A percentile compares a stretch with the other conserved stretches of the same genome.
phyloP scores from a whole-genome alignment of 306 rosid species.

The Ormosia emarginata region DNA sequence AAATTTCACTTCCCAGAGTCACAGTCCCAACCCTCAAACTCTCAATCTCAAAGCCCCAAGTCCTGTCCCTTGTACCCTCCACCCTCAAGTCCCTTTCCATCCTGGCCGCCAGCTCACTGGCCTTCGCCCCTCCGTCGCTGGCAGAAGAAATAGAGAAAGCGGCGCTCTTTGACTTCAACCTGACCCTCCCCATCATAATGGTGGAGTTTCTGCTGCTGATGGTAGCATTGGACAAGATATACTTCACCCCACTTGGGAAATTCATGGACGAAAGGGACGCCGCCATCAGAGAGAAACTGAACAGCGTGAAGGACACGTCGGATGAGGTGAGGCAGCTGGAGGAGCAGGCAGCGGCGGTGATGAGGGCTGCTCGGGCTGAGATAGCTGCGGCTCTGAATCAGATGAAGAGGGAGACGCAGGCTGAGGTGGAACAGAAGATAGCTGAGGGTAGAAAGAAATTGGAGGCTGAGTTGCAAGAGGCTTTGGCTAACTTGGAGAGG shows the following conservation, averaged over 20 bases:
- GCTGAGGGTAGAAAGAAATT: conserved; percentile 78
- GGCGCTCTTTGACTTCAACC: conserved; percentile 86
- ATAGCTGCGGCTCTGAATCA: conserved; percentile 74
- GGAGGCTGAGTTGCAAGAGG: conserved; percentile 84
- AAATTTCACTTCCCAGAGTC: conserved; percentile 55
- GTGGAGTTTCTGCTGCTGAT: conserved; percentile 72
- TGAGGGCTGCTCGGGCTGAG: conserved; percentile 87
- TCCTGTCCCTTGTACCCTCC: conserved; percentile 30
- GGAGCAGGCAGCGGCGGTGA: conserved; percentile 63
- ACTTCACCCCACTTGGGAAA: conserved; percentile 71
- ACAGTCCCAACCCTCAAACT: conserved; percentile 13
- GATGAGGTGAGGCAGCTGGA: conserved; percentile 79
- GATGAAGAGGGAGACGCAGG: conserved; percentile 95
- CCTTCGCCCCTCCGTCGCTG: conserved; percentile 60
- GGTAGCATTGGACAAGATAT: conserved; percentile 82
- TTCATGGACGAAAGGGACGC: conserved; percentile 93
- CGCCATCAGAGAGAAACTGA: conserved; percentile 69
- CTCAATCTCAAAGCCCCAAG: conserved; percentile 30
- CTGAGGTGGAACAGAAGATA: conserved; percentile 75
- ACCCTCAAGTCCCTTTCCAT: conserved; percentile 57
- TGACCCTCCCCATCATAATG: conserved; percentile 76
- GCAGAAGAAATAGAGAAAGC: conserved; percentile 77
- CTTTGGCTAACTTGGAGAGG: conserved; percentile 58
- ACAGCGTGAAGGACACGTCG: conserved; percentile 80
- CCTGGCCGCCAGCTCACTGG: conserved; percentile 47